These are phyloP conservation scores for Aeschynomene evenia DNA, from an alignment of 306 rosid species.

Conservation along the genomic window DNA sequence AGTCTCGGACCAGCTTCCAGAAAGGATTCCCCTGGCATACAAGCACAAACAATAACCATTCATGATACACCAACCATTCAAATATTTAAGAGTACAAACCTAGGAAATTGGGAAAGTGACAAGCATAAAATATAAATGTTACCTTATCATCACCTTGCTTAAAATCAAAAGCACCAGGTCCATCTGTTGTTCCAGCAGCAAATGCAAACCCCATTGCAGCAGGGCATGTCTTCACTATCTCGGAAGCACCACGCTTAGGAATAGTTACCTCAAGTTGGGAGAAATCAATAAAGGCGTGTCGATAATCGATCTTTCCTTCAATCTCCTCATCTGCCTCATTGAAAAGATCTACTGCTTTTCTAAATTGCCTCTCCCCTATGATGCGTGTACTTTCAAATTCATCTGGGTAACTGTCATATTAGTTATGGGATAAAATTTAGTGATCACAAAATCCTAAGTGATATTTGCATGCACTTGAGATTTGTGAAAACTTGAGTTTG, in stretches of 20 bases:
- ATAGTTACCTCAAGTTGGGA: constrained; percentile 69
- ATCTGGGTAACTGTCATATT: constrained; percentile 74
- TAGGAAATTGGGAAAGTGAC: neutral
- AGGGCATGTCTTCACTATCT: constrained; percentile 79
- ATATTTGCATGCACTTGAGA: constrained; percentile 17
- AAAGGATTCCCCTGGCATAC: constrained; percentile 73
- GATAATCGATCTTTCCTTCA: constrained; percentile 69
- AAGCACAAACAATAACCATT: constrained; percentile 34
- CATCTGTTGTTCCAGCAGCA: constrained; percentile 98
- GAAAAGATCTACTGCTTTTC: constrained; percentile 79
- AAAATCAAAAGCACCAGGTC: constrained; percentile 96
- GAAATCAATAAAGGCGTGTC: constrained; percentile 78
- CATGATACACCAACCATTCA: no score
- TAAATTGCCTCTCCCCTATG: constrained; percentile 80
- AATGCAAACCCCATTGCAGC: constrained; percentile 96
- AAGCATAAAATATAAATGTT: constrained; percentile 24
- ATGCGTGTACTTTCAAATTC: constrained; percentile 95
- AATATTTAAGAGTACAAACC: neutral
- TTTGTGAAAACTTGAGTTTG: constrained; percentile 4
- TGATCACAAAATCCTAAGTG: neutral
- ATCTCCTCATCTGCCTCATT: constrained; percentile 62
- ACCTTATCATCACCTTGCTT: constrained; percentile 90
- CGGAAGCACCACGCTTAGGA: constrained; percentile 47
- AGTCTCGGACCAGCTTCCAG: constrained; percentile 74
- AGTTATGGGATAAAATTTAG: constrained; percentile 31